Evolutionary conservation across 495 filamentous ascomycete species (phyloP), one percentile per base, ranked within the genome.

Genomic region (Xylaria longipes): DNA sequence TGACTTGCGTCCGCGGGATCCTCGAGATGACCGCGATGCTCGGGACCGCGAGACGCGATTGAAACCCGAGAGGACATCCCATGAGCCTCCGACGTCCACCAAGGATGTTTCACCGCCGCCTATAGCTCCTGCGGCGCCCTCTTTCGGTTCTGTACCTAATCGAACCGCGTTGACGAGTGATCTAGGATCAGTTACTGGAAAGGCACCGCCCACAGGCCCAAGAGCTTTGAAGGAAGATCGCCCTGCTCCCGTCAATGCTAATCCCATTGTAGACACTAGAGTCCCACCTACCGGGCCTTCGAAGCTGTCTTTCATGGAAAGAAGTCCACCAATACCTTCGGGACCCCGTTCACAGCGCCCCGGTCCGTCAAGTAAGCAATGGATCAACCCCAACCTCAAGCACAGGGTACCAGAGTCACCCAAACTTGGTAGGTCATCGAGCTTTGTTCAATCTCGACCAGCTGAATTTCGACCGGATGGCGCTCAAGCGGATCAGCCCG

Each of bases 71-170:
- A 80, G 83, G 35, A 73, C 73, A 1, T 83, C 83, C 1, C 83
- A 87, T 69, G 84, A 87, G 37, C 79, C 84, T 1, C 76, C 79
- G 41, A 29, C 72, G 35, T 80, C 74, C 74, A 82, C 78, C 72
- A 85, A 81, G 76, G 82, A 79, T 73, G 82, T 81, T 75, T 87
- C 92, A 27, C 91, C 93, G 14, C 93, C 93, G 22, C 92, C 93
- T n/a, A 84, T 92, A 61, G 91, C 91, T 46, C 92, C 93, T 15
- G 90, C 93, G 41, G 93, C 95, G 3, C 93, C 93, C 22, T 91
- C 93, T 2, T 95, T 97, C 83, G 92, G 92, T 14, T 92, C 91
- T 9, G 83, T 84, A 2, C 87, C 87, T 5, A 83, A 81, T 45
- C 80, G 83, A 43, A 75, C 83, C 39, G 65, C 80, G 6, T 81